Conservation (phyloP, 305 asterid species). For the Fraxinus dipetala region DNA sequence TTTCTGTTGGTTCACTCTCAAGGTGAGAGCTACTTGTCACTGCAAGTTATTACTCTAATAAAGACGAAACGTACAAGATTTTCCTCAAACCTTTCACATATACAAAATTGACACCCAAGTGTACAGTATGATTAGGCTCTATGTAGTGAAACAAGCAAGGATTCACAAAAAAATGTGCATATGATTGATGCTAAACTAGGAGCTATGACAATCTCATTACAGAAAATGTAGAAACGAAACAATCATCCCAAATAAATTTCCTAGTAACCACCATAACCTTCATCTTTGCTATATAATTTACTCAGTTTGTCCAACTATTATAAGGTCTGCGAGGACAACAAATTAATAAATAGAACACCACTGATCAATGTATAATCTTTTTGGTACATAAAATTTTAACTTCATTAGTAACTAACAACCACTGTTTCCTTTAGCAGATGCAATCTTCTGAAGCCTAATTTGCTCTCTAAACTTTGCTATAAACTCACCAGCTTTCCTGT, state of each 20-base stretch:
- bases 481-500: conserved; percentile 87
- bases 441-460: conserved; percentile 73
- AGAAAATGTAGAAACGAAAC: not conserved
- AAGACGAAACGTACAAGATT: not conserved
- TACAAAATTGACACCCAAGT: not conserved
- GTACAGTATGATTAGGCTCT: not conserved
- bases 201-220: not conserved
- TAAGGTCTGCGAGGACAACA: conserved; percentile 22
- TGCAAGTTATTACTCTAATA: not conserved
- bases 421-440: conserved; percentile 30
- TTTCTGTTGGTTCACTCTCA: not conserved
- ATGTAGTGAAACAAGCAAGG: not conserved
- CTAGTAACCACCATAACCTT: not conserved
- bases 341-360: conserved; percentile 25
- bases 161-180: not conserved
- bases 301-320: not conserved
- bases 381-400: conserved; percentile 13
- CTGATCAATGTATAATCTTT: not conserved
- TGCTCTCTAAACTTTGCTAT: conserved; percentile 94
- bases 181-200: not conserved
- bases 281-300: not conserved
- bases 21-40: not conserved
- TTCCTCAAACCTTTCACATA: not conserved
- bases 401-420: conserved; percentile 14
- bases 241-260: not conserved